Evolutionary conservation across 176 grass and related monocot species (phyloP).

Genomic region (Panicum miliaceum): DNA sequence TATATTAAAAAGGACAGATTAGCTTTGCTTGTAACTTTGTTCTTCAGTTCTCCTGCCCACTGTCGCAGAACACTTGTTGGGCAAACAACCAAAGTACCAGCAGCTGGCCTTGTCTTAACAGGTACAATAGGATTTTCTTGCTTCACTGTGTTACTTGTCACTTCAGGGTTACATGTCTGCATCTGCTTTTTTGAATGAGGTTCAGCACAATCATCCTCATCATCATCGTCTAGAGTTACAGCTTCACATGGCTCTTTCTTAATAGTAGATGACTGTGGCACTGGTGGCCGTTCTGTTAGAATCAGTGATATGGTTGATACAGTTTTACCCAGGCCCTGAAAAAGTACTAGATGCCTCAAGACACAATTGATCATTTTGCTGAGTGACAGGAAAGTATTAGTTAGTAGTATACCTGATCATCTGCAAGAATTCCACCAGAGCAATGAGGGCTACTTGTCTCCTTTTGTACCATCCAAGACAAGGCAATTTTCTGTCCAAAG

Average conservation of each 20-base stretch:
- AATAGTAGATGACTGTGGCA: slow-evolving; percentile 39
- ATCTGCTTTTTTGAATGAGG: slow-evolving; percentile 48
- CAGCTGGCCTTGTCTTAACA: slow-evolving; percentile 73
- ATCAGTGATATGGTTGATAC: slow-evolving; percentile 94
- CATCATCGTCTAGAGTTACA: slow-evolving; percentile 85
- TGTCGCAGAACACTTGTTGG: slow-evolving; percentile 98
- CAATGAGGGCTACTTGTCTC: slow-evolving; percentile 70
- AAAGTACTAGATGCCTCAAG: slow-evolving; percentile 45
- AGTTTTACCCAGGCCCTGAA: slow-evolving; percentile 97
- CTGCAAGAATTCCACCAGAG: slow-evolving; percentile 97
- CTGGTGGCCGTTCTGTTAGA: slow-evolving; percentile 82
- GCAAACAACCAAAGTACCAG: slow-evolving; percentile 97
- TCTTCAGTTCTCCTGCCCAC: slow-evolving; percentile 95
- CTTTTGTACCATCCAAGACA: slow-evolving; percentile 99
- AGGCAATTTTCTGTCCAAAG: slow-evolving; percentile 80
- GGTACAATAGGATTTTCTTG: slow-evolving; percentile 48
- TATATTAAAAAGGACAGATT: slow-evolving; percentile 88
- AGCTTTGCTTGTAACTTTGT: slow-evolving; percentile 78
- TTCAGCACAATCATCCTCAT: slow-evolving; percentile 57
- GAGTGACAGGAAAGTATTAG: slow-evolving; percentile 4
- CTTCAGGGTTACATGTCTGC: slow-evolving; percentile 36
- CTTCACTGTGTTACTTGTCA: slow-evolving; percentile 41
- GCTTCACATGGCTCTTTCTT: slow-evolving; percentile 73
- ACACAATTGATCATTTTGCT: slow-evolving; percentile 31
- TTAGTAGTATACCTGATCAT: slow-evolving; percentile 84